A percentile compares a stretch with the other conserved stretches of the same genome.
phyloP scores from a whole-genome alignment of 164 flowering plant species.

The Nelumbo lutea region DNA sequence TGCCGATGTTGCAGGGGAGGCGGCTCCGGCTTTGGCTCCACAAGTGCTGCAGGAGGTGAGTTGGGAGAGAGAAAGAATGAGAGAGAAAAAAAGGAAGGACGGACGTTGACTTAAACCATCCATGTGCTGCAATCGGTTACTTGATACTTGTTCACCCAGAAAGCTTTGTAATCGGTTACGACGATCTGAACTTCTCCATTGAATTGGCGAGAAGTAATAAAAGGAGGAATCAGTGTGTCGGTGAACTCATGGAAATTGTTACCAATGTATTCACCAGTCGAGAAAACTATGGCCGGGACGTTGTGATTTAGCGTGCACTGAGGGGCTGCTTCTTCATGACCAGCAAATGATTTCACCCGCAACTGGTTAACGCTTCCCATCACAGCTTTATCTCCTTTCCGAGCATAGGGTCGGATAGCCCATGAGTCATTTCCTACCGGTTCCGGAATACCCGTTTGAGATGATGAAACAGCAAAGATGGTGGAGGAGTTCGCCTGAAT shows the following conservation, averaged over 20 bases:
- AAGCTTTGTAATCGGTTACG: not conserved
- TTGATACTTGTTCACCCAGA: not conserved
- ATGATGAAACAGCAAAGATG: not conserved
- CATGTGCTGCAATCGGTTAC: not conserved
- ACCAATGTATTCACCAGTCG: not conserved
- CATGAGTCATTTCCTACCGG: not conserved
- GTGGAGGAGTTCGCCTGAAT: not conserved
- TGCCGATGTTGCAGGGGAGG: too few relatives aligned
- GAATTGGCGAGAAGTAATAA: not conserved
- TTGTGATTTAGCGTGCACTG: not conserved
- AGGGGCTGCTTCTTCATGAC: not conserved
- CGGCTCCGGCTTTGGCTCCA: too few relatives aligned
- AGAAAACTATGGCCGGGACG: not conserved
- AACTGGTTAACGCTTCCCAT: not conserved
- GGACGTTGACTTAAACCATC: too few relatives aligned
- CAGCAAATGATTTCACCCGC: not conserved
- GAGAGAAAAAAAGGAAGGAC: too few relatives aligned
- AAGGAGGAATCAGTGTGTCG: not conserved
- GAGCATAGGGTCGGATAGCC: not conserved
- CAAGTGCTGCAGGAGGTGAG: too few relatives aligned
- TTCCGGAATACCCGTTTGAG: not conserved
- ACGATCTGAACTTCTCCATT: not conserved
- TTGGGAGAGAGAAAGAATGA: too few relatives aligned
- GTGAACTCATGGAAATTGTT: not conserved
- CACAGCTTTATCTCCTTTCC: not conserved